Evolutionary conservation across 2,329 filamentous ascomycete genomes (phyloP), one percentile per base, ranked within the genome.

Genomic region (Aspergillus pseudoterreus): DNA sequence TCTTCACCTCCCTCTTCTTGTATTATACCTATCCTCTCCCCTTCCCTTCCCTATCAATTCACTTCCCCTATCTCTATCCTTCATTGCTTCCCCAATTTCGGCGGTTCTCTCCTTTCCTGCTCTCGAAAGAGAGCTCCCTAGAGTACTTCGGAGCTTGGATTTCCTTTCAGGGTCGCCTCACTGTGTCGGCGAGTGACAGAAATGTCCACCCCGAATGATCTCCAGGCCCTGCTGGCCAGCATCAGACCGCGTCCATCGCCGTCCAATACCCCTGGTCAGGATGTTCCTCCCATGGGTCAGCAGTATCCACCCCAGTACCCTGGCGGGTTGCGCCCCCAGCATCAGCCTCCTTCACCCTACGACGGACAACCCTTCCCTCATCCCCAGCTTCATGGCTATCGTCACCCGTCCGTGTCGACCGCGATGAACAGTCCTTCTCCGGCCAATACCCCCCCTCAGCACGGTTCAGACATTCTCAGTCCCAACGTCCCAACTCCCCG

Each of bases 391-490:
- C 57, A 72, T 47, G 69, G 67, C 43, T 81, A 83, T 59, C 78
- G 78, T 51, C 77, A 78, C 54, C 80, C 82, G 33, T 77, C 78
- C 15, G 80, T 83, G 27, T 80, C 82, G 12, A 83, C 82, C 39
- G 78, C 81, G 33, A 65, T 83, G 49, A 79, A 79, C 61, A 83
- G 81, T 41, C 82, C 82, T 45, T 77, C 78, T 9, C 73, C 74
- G 15, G 67, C 71, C 53, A 78, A 77, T 51, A 78, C 78, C 21
- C 78, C 81, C 44, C 80, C 82, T 50, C 78, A 78, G 51, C 79
- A 83, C 64, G 70, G 73, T 38, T 82, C 81, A 51, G 78, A 79
- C 55, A 73, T 84, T 60, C 75, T 84, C 65, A 84, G 82, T 63
- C 82, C 82, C 9, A 80, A 76, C 55, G 66, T 71, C 54, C 56